Percentiles rank a stretch among this genome's conserved stretches.
These are phyloP conservation scores for Leccinum aurantiacum DNA, from an alignment of 768 basidiomycete species.

Conservation along the genomic window DNA sequence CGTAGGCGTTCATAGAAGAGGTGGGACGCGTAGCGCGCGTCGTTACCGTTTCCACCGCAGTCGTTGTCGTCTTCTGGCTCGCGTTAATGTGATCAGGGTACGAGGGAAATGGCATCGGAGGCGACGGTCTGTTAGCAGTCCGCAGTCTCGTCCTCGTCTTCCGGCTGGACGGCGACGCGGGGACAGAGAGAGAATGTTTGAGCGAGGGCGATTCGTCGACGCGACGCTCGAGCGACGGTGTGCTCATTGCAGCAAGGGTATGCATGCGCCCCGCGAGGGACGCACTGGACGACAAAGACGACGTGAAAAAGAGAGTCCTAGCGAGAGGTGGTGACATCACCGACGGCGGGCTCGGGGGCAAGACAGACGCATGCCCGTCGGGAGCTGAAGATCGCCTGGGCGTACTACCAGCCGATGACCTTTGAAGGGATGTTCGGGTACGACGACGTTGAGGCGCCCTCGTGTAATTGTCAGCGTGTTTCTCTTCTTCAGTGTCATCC, in stretches of 20 bases:
- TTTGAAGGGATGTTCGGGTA: conserved; percentile 6
- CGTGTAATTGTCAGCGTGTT: conserved; percentile 14
- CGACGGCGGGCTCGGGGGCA: conserved; percentile 57
- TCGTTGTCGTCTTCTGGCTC: too few species aligned
- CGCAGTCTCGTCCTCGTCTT: conserved; percentile 5
- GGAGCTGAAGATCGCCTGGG: conserved; percentile 18
- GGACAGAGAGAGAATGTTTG: conserved; percentile 21
- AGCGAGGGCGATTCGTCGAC: conserved; percentile 6
- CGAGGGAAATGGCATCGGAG: conserved; percentile 25
- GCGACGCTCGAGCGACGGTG: not conserved
- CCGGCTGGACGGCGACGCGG: conserved; percentile 18
- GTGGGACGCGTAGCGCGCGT: not conserved
- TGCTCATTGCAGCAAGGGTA: not conserved
- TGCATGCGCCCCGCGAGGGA: conserved; percentile 17
- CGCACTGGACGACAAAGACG: conserved; percentile 11
- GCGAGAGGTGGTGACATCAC: conserved; percentile 59
- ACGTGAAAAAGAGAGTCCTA: conserved; percentile 54
- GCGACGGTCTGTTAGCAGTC: not conserved
- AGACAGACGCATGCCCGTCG: conserved; percentile 37
- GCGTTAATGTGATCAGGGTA: conserved; percentile 11
- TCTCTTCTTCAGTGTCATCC: not conserved
- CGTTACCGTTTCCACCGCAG: not conserved
- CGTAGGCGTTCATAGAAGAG: not conserved
- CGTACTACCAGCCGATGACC: not conserved
- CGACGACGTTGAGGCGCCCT: conserved; percentile 18